phyloP scores from a whole-genome alignment of 1,284 basidiomycete genomes.

The Lignosus rhinocerotis region DNA sequence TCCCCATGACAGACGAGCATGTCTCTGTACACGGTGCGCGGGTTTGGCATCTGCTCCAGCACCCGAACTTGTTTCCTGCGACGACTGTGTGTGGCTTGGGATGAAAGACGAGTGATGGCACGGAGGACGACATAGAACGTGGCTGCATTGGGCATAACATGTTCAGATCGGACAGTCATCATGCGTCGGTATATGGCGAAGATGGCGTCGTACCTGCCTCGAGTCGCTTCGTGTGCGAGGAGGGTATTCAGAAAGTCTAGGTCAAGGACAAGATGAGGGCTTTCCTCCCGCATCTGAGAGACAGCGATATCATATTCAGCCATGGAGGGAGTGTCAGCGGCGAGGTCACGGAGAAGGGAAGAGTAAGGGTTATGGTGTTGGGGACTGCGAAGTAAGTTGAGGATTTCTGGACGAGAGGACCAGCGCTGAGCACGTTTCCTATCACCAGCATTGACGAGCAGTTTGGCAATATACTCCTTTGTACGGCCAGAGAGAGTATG shows the following conservation, averaged over 20 bases:
- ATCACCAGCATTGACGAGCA: conserved; percentile 37
- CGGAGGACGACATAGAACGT: conserved; percentile 50
- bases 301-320: conserved; percentile 38
- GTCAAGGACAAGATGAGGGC: conserved; percentile 36
- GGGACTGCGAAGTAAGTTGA: conserved; percentile 2
- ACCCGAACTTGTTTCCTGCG: conserved; percentile 2
- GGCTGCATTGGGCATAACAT: conserved; percentile 41
- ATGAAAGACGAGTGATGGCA: conserved; percentile 21
- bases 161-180: conserved; percentile 29
- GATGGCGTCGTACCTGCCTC: conserved; percentile 36
- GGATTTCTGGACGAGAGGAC: background rate
- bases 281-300: conserved; percentile 39
- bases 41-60: conserved; percentile 27
- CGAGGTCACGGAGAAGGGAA: conserved; percentile 40
- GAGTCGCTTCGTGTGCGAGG: conserved; percentile 40
- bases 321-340: conserved; percentile 33
- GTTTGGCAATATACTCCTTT: conserved; percentile 38
- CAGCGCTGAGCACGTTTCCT: conserved; percentile 37
- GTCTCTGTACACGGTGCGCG: conserved; percentile 48
- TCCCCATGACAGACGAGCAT: conserved; percentile 42
- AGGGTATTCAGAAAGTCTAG: conserved; percentile 48
- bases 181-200: conserved; percentile 46
- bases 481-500: conserved; percentile 37
- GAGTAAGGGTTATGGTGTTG: conserved; percentile 33
- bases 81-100: background rate